A percentile compares a stretch with the other conserved stretches of the same genome.
Conservation (phyloP, 1,284 basidiomycete genomes). For the Leccinum subrobustum region DNA sequence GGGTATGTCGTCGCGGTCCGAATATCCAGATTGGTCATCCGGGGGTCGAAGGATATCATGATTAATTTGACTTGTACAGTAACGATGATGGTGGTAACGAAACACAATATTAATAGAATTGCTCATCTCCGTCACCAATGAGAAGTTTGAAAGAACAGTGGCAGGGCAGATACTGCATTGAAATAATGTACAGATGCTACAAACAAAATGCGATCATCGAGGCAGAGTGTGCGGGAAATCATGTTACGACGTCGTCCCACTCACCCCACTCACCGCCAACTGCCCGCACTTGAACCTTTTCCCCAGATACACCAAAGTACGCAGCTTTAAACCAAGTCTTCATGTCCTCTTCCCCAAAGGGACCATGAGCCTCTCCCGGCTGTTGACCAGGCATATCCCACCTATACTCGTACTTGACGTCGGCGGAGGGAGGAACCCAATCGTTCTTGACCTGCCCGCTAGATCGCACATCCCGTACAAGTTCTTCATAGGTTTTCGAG, state of each 20-base stretch:
- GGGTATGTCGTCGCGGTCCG: not conserved
- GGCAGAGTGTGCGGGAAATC: conserved; percentile 14
- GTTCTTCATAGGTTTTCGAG: conserved; percentile 78
- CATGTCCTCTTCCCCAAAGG: conserved; percentile 76
- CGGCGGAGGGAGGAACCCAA: conserved; percentile 78
- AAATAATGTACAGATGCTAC: conserved; percentile 20
- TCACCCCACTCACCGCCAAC: conserved; percentile 66
- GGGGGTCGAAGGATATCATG: conserved; percentile 16
- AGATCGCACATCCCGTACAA: conserved; percentile 70
- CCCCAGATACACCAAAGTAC: conserved; percentile 73
- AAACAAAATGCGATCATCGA: not conserved
- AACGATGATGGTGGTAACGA: not conserved
- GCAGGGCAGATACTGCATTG: not conserved
- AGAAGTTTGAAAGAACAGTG: not conserved
- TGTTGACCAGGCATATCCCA: conserved; percentile 61
- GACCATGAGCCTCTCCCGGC: conserved; percentile 64
- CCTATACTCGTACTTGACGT: conserved; percentile 74
- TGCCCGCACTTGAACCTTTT: conserved; percentile 68
- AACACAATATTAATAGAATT: not conserved
- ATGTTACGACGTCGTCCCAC: conserved; percentile 64
- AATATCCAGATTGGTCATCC: not conserved
- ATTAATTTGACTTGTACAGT: conserved; percentile 17
- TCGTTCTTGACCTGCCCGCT: conserved; percentile 64
- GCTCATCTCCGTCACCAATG: not conserved
- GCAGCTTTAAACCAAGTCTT: conserved; percentile 69